Evolutionary conservation across 768 basidiomycete genomes (phyloP), one percentile per base, ranked within the genome.

Genomic region (Leccinum pellstonianum): DNA sequence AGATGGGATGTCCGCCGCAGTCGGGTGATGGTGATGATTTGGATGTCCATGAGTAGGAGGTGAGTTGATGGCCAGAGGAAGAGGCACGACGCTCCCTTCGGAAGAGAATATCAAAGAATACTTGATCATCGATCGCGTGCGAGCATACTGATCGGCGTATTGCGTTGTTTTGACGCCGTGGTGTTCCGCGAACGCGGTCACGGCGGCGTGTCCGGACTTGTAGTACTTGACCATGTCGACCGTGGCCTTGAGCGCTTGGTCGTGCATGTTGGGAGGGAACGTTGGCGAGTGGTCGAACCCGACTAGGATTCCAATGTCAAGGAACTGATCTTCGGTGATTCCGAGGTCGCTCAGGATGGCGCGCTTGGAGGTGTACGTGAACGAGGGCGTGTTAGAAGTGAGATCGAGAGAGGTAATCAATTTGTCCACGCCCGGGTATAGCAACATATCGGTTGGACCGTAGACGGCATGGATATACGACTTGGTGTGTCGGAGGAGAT

Each of bases 381-480:
- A 95, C 1, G 87, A 81, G 1, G 91, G 89, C 46, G 77, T 79
- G 46, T 80, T 60, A 31, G 86, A 80, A 54, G 81, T 74, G 61
- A 96, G 85, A 76, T 98, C 91, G 67, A 98, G 79, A 33, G 87
- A 84, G 52, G 90, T 93, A 73, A 99, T 95, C 70, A 98, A 80
- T 70, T 90, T 91, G 77, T 95, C 93, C 41, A 94, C 84, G 37
- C 82, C 81, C 19, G 94, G 92, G 72, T 94, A 98, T 43, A 98
- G 81, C 11, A 99, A 81, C 25, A 90, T 84, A 73, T 99, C 97
- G 3, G 88, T 90, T 17, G 96, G 86, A 5, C 91, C 95, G 73
- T 86, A 97, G 66, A 98, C 87, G 21, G 96, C 88, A 69, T 98
- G 95, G 64, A 96, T 91, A 75, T 98, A 99, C 5, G 88, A 84